These are phyloP conservation scores for Halophytophthora batemanensis DNA, from an alignment of 352 stramenopile genomes.

Conservation along the genomic window DNA sequence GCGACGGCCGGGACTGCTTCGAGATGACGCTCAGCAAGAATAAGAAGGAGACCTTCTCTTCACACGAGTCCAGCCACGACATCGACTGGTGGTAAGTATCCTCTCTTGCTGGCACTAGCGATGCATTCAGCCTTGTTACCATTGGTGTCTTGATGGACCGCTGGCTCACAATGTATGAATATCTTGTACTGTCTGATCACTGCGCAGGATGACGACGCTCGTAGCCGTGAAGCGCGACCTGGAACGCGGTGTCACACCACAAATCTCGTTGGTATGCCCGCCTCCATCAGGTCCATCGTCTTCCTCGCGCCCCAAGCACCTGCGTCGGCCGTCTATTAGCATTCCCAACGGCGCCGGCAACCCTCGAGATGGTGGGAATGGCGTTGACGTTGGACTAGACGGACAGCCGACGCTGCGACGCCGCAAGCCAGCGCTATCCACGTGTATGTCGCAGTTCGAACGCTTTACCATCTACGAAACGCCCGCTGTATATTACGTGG, in stretches of 20 bases:
- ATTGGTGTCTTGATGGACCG: background rate
- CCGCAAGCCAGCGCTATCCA: conserved; percentile 63
- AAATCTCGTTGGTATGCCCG: conserved; percentile 63
- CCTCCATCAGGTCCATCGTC: conserved; percentile 26
- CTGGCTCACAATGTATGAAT: conserved; percentile 4
- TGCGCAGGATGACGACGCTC: conserved; percentile 73
- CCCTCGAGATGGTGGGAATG: conserved; percentile 10
- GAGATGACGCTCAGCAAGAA: conserved; percentile 58
- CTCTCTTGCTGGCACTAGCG: background rate
- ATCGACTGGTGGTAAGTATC: conserved; percentile 81
- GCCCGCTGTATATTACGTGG: conserved; percentile 61
- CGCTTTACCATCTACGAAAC: conserved; percentile 87
- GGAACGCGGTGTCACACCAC: conserved; percentile 53
- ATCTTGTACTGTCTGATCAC: background rate
- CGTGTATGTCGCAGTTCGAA: conserved; percentile 66
- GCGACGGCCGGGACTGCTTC: conserved; percentile 79
- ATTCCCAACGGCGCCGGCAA: conserved; percentile 16
- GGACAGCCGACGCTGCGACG: conserved; percentile 43
- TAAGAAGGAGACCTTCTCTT: conserved; percentile 86
- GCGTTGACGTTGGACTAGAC: conserved; percentile 12
- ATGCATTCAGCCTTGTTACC: background rate
- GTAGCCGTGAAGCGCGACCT: conserved; percentile 77
- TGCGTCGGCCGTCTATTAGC: conserved; percentile 31
- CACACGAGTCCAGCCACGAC: conserved; percentile 80
- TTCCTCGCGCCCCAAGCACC: conserved; percentile 23